Conservation (phyloP, 2,329 filamentous ascomycete genomes). For the Myotisia sp. region DNA sequence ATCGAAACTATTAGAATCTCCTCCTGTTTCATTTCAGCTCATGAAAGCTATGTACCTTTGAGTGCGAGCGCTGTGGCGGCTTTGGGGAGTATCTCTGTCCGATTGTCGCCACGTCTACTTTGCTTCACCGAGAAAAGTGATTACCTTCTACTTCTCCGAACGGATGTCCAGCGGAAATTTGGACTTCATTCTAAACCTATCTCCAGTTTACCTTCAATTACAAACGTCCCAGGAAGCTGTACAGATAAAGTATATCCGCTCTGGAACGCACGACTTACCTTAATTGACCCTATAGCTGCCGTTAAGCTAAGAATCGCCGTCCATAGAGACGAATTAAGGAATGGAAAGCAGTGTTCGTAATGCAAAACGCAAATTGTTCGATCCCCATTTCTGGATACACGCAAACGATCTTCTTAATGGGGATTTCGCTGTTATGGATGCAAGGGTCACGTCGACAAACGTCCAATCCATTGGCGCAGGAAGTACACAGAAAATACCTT, state of each 20-base stretch:
- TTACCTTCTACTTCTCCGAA: not conserved
- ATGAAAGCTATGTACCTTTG: constrained; percentile 19
- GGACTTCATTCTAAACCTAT: not conserved
- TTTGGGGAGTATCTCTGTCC: constrained; percentile 30
- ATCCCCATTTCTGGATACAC: constrained; percentile 8
- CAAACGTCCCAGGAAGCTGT: not conserved
- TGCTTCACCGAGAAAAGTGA: constrained; percentile 20
- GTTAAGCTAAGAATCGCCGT: not conserved
- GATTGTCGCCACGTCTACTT: constrained; percentile 28
- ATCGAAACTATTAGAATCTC: no score
- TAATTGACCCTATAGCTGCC: not conserved
- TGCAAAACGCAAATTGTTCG: constrained; percentile 13
- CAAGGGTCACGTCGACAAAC: constrained; percentile 9
- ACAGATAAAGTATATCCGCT: not conserved
- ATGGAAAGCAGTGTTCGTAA: not conserved
- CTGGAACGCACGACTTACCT: not conserved
- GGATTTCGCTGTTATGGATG: constrained; percentile 13
- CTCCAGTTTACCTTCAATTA: not conserved
- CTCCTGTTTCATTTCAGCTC: no score
- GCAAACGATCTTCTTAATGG: constrained; percentile 8
- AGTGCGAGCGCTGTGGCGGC: constrained; percentile 24
- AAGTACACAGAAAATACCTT: constrained; percentile 11
- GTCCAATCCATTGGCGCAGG: constrained; percentile 12
- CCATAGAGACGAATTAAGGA: constrained; percentile 9
- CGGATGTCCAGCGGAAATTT: not conserved